phyloP scores from a whole-genome alignment of 495 filamentous ascomycete species.

The Aspergillus indologenus region DNA sequence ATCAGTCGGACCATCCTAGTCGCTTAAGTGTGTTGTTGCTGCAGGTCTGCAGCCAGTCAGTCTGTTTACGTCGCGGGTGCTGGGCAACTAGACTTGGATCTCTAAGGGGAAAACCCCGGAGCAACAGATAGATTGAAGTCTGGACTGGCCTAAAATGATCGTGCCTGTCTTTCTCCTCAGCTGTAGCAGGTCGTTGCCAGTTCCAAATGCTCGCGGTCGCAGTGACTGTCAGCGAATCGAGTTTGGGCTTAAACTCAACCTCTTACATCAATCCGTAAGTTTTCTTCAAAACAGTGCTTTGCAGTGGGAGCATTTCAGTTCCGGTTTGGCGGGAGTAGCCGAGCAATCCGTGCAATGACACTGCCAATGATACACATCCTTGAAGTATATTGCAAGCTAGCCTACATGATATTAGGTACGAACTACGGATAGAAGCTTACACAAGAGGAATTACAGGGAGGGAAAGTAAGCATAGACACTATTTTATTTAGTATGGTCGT shows the following conservation, averaged over 20 bases:
- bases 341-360: background rate
- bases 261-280: background rate
- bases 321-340: conserved; percentile 1
- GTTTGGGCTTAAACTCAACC: background rate
- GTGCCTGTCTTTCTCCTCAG: too few species aligned
- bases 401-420: background rate
- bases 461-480: background rate
- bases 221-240: too few species aligned
- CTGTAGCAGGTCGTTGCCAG: background rate
- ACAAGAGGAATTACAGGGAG: background rate
- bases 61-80: background rate
- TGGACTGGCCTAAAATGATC: too few species aligned
- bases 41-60: conserved; percentile 3
- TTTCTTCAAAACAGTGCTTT: too few species aligned
- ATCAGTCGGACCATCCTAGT: background rate
- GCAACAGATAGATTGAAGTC: background rate
- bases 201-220: background rate
- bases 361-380: background rate
- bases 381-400: background rate
- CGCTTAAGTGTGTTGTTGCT: background rate
- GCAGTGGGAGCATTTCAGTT: background rate
- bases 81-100: conserved; percentile 4
- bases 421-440: background rate
- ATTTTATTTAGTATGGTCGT: background rate
- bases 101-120: background rate